phyloP scores from a whole-genome alignment of 2,329 filamentous ascomycete species.

The Hymenoscyphus salicellus region DNA sequence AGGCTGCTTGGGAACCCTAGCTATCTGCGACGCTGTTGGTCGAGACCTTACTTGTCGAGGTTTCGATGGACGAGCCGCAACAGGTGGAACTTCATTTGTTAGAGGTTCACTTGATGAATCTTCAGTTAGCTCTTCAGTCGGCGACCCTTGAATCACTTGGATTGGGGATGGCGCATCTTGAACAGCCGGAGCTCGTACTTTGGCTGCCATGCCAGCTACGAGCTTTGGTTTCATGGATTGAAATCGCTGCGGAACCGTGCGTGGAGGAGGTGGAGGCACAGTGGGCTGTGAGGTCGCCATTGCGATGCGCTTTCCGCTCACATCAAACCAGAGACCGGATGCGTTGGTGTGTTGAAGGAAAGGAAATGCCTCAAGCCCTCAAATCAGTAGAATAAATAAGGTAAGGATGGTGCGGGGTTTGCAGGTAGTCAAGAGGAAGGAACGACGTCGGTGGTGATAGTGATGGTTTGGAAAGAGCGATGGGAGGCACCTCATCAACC shows the following conservation, averaged over 20 bases:
- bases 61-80: background rate
- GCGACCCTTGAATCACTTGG: too few species aligned
- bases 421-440: background rate
- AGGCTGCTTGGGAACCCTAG: background rate
- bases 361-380: background rate
- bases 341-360: background rate
- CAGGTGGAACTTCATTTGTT: background rate
- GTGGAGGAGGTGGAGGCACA: background rate
- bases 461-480: background rate
- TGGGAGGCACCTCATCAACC: background rate
- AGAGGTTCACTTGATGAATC: background rate
- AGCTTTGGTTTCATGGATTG: background rate
- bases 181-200: background rate
- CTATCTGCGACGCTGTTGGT: background rate
- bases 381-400: background rate
- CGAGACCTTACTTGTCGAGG: background rate
- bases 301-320: background rate
- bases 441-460: background rate
- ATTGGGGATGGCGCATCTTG: background rate
- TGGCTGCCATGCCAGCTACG: background rate
- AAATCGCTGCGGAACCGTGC: background rate
- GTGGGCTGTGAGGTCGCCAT: background rate
- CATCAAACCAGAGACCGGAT: background rate
- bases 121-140: background rate
- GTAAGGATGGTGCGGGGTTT: background rate